Base-by-base conservation (phyloP, 441 rosid species). In the Syzygium malaccense region DNA sequence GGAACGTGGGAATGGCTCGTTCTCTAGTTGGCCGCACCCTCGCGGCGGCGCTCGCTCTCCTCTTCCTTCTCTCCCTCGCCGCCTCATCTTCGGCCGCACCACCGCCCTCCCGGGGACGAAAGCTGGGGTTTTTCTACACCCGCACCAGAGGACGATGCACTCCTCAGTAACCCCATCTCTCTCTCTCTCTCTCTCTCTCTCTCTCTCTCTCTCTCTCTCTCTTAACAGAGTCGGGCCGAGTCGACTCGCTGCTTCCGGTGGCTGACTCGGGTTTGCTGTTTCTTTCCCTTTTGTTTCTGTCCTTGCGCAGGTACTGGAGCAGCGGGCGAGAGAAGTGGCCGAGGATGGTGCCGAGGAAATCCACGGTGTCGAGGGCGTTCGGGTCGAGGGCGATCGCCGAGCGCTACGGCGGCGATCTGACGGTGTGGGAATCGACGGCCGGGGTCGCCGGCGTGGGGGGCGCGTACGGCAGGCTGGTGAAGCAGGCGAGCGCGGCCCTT, bases 91-190 rank as follows among this genome's bases (percentile, higher is more conserved):
- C 79, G 49, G 88, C 86, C 64, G 66, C 92, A 48, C 85, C 88
- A n/a, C 87, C 92, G 45, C 41, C 92, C 41, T 41, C 83, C 14
- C 49, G 83, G 62, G 80, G 85, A 14, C 88, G 94, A 75, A 75
- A 75, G 79, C 94, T 97, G 62, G 96, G 94, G 2, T 93, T 94
- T 88, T 86, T 94, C 86, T 96, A 93, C 94, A 90, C 95, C 4
- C 91, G 99, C 93, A 87, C 91, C 91, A 91, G 94, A 92, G 98
- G 95, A 92, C 91, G 95, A 91, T 97, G 99, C 96, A 95, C 98
- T 87, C 96, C 98, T 6, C 96, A 94, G 98, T 96, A 93, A 91
- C 85, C n/a, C 51, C 18, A 13, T 30, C 80, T 45, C 53, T 88
- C 85, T 32, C 23, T 33, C 37, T 88, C 68, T 6, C 7, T 41